Evolutionary conservation across 805 yeast species (phyloP), one percentile per base, ranked within the genome.

Genomic region (Scheffersomyces stipitis): DNA sequence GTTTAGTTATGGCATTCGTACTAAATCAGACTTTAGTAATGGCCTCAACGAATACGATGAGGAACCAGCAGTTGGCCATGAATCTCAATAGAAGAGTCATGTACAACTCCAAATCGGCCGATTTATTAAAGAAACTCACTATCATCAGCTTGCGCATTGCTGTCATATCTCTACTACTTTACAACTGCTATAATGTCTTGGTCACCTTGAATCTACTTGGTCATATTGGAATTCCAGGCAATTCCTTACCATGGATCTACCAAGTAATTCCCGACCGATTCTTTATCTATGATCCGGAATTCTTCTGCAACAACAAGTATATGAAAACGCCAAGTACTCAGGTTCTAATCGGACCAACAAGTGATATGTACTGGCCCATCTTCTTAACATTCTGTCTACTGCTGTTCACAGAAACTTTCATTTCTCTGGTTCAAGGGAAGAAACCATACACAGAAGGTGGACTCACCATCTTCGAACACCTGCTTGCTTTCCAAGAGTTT

Each of bases 401-500:
- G 48, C 81, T 80, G 51, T 79, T 81, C 35, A 56, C 79, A 12
- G 91, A 86, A 57, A 78, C 87, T 0, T 80, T 83, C 48, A 65
- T 79, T 7, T 68, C 83, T 3, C 77, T 75, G 18, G 68, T 79
- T 6, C 69, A 73, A 37, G 86, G 85, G 7, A 44, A 43, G 27
- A 65, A 65, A 29, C 84, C 87, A 5, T 68, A 72, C 37, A 72
- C 77, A 15, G 90, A 83, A 38, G 74, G 81, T 12, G 87, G 87
- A 0, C 64, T 84, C 44, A 81, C 93, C 0, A 60, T 85, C 24
- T 83, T 85, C 58, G 93, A 86, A 55, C 83, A 80, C 49, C 82
- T 91, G 3, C 56, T 83, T 12, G 86, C 87, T 9, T 83, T 83
- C 52, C 90, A 84, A 49, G 93, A 85, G 48, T 80, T 75, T 39